phyloP scores from a whole-genome alignment of 2,329 filamentous ascomycete species.

The Didymellaceae sp. region DNA sequence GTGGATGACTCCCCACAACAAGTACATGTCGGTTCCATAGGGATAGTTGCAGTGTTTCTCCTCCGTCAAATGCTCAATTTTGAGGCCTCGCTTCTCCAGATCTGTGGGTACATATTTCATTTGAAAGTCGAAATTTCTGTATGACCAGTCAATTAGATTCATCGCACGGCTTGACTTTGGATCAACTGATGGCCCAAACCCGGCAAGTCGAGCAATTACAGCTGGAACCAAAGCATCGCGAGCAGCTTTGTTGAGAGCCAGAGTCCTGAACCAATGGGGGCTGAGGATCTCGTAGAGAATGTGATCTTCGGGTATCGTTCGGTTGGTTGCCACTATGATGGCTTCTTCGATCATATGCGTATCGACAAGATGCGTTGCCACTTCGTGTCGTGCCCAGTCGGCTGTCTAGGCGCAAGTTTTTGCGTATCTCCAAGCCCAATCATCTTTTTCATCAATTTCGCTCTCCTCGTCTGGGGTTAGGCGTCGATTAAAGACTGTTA shows the following conservation, averaged over 20 bases:
- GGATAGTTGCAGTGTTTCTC: slow-evolving; percentile 18
- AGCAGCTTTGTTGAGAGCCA: slow-evolving; percentile 14
- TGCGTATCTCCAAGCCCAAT: slow-evolving; percentile 18
- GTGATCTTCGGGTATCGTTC: slow-evolving; percentile 15
- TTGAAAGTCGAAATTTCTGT: slow-evolving; percentile 16
- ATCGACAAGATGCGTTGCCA: slow-evolving; percentile 15
- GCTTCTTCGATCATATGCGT: slow-evolving; percentile 19
- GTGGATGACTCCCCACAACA: slow-evolving; percentile 13
- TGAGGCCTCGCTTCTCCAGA: slow-evolving; percentile 13
- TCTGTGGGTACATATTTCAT: slow-evolving; percentile 15
- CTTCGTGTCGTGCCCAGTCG: slow-evolving; percentile 17
- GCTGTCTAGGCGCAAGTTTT: slow-evolving; percentile 18
- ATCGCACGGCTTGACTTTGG: slow-evolving; percentile 9
- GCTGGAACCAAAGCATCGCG: slow-evolving; percentile 7
- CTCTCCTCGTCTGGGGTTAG: slow-evolving; percentile 1
- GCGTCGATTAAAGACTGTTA: slow-evolving; percentile 14
- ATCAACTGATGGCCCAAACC: slow-evolving; percentile 10
- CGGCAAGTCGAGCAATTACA: slow-evolving; percentile 11
- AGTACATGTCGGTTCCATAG: slow-evolving; percentile 14
- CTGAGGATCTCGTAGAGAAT: slow-evolving; percentile 12
- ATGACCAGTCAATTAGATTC: slow-evolving; percentile 7
- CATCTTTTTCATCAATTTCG: slow-evolving; percentile 8
- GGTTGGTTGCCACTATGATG: slow-evolving; percentile 17
- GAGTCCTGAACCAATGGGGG: slow-evolving; percentile 18
- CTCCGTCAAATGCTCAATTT: background rate